Base-by-base conservation (phyloP, 2,329 filamentous ascomycete genomes). In the Aspergillus hiratsukae region DNA sequence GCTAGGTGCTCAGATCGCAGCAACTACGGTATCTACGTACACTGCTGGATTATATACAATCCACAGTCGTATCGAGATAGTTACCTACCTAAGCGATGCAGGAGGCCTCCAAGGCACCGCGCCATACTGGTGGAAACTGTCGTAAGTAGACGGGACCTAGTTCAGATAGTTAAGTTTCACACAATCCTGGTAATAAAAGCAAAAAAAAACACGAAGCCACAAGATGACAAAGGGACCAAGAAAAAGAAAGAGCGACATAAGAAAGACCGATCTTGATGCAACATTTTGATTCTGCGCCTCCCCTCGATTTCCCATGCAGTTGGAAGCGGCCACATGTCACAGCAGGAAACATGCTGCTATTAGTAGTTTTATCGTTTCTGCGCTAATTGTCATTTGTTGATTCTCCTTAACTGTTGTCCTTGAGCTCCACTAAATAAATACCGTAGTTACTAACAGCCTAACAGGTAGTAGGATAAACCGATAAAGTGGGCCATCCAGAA, bases 261-360 rank as follows among this genome's bases (percentile, higher is more conserved):
- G 17, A 21, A 21, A 43, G 60, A 59, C 49, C 58, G 57, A 63
- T 62, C 60, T 62, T 46, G 51, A 57, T 61, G 52, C 58, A 58
- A 55, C 46, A 21, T 49, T 52, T 52, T 49, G 40, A 43, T 51
- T 53, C 53, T 48, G 51, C 57, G 46, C 49, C 50, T 53, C 46
- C 54, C 4, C 54, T 61, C 58, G 56, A 60, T 59, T 53, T 55
- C 43, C 55, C 60, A 64, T 65, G 60, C 64, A 63, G 57, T 64
- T 11, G 58, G 58, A 58, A 64, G 57, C 58, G 60, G 58, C 64
- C 63, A 66, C 64, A 66, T 66, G 62, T 66, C 62, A 60, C 49
- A 51, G 52, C 58, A 61, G 51, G 53, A 55, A 17, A 35, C 25
- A 37, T 37, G 31, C 6, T 37, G 31, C 6, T 37, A 14, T 27